These are phyloP conservation scores for Gracilaria domingensis DNA, from an alignment of 23 red algal genomes.

Conservation along the genomic window DNA sequence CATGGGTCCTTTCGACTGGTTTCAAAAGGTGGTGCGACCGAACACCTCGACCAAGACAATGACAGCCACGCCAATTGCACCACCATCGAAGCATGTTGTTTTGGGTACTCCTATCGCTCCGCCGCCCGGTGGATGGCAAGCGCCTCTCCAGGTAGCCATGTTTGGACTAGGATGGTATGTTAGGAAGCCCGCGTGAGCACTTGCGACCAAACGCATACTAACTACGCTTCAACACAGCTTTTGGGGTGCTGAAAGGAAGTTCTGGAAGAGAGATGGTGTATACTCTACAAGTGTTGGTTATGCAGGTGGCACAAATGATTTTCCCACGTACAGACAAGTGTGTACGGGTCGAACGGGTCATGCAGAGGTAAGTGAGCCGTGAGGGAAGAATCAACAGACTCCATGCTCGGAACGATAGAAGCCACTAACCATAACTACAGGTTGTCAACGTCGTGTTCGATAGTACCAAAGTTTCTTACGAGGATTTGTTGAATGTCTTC, in stretches of 20 bases:
- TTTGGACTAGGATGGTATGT: conserved; percentile 79
- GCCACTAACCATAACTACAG: background rate
- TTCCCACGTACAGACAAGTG: conserved; percentile 91
- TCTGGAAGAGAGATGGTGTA: conserved; percentile 81
- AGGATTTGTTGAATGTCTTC: conserved; percentile 86
- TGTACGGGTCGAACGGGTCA: conserved; percentile 89
- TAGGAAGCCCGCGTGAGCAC: background rate
- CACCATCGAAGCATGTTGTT: conserved; percentile 32
- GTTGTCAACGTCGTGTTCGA: conserved; percentile 84
- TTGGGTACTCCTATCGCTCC: conserved; percentile 42
- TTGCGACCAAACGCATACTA: conserved; percentile 9
- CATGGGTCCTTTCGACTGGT: conserved; percentile 32
- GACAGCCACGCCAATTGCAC: conserved; percentile 21
- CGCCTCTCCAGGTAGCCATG: conserved; percentile 55
- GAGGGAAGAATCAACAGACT: background rate
- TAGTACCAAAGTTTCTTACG: conserved; percentile 62
- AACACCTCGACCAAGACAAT: background rate
- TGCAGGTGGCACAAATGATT: conserved; percentile 69
- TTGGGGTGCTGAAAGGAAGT: conserved; percentile 92
- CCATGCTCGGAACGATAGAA: background rate
- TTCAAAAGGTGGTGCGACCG: conserved; percentile 13
- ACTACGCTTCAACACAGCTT: conserved; percentile 62
- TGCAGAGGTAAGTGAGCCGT: conserved; percentile 75
- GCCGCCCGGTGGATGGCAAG: conserved; percentile 45
- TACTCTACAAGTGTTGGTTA: conserved; percentile 95